Percentiles rank a stretch among this genome's conserved stretches.
Evolutionary conservation across 1,284 basidiomycete genomes (phyloP).

Genomic region (Cryptococcus hybrid): DNA sequence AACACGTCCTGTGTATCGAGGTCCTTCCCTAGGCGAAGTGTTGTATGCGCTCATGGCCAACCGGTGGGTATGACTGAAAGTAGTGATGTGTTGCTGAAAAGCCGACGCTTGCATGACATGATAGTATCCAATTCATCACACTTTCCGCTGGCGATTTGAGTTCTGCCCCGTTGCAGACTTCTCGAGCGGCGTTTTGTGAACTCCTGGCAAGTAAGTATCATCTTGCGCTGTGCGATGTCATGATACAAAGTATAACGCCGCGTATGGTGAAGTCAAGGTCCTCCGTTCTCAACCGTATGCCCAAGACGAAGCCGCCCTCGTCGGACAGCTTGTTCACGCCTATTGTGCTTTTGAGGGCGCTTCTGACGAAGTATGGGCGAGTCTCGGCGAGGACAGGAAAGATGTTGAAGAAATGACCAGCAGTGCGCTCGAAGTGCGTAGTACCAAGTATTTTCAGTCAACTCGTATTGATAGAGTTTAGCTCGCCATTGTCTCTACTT

Average conservation of each 20-base stretch:
- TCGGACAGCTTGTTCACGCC: slow-evolving; percentile 69
- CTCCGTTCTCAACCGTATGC: slow-evolving; percentile 62
- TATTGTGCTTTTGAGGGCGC: slow-evolving; percentile 82
- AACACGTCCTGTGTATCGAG: neutral
- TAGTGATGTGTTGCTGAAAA: too few species aligned
- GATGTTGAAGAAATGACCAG: slow-evolving; percentile 60
- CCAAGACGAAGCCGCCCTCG: slow-evolving; percentile 64
- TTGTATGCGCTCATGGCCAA: slow-evolving; percentile 46
- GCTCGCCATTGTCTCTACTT: slow-evolving; percentile 79
- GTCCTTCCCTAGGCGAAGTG: slow-evolving; percentile 28
- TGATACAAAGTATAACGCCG: neutral
- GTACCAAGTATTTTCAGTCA: neutral
- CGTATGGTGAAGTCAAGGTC: slow-evolving; percentile 61
- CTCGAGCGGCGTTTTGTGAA: slow-evolving; percentile 76
- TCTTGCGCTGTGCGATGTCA: neutral
- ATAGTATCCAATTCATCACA: slow-evolving; percentile 46
- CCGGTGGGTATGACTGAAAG: slow-evolving; percentile 21
- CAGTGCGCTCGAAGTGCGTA: slow-evolving; percentile 71
- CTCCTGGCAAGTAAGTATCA: slow-evolving; percentile 61
- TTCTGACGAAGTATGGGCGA: slow-evolving; percentile 61
- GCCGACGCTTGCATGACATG: neutral
- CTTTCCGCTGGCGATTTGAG: slow-evolving; percentile 65
- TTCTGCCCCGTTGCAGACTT: slow-evolving; percentile 65
- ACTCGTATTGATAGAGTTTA: slow-evolving; percentile 41
- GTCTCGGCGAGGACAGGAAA: slow-evolving; percentile 60